phyloP scores from a whole-genome alignment of 495 filamentous ascomycete species.

The Tuber calosporum region DNA sequence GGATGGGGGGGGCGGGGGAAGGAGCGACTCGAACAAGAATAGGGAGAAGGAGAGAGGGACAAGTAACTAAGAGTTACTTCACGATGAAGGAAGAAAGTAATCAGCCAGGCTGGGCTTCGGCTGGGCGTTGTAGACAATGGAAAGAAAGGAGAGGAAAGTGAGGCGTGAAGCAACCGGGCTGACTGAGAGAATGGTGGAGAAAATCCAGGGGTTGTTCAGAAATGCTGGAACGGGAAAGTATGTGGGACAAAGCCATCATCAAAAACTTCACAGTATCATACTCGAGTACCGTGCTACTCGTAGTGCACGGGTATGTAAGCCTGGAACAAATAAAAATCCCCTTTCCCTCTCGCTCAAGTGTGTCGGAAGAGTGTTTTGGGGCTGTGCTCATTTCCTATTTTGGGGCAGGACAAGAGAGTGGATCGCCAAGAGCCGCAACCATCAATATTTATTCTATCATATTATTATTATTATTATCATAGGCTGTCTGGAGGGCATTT shows the following conservation, averaged over 20 bases:
- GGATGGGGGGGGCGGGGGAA: neutral
- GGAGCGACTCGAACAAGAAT: constrained; percentile 3
- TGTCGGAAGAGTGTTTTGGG: neutral
- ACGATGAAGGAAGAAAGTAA: neutral
- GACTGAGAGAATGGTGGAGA: neutral
- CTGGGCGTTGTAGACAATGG: neutral
- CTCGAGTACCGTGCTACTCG: no score
- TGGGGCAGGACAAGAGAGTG: neutral
- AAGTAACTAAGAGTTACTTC: neutral
- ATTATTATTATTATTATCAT: no score
- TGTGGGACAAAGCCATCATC: neutral
- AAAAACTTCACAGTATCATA: neutral
- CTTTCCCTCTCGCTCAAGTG: neutral
- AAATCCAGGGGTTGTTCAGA: neutral
- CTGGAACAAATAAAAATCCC: neutral
- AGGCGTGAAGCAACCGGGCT: no score
- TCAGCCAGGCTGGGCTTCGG: neutral
- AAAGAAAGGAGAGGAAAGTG: neutral
- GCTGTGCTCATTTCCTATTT: neutral
- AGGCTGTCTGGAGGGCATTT: no score
- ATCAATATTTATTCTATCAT: no score
- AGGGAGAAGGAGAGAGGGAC: neutral
- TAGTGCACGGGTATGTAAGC: no score
- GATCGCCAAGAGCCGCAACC: neutral
- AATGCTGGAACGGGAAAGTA: neutral